Evolutionary conservation across 257 asterid species (phyloP), one percentile per base, ranked within the genome.

Genomic region (Ocimum tenuiflorum): DNA sequence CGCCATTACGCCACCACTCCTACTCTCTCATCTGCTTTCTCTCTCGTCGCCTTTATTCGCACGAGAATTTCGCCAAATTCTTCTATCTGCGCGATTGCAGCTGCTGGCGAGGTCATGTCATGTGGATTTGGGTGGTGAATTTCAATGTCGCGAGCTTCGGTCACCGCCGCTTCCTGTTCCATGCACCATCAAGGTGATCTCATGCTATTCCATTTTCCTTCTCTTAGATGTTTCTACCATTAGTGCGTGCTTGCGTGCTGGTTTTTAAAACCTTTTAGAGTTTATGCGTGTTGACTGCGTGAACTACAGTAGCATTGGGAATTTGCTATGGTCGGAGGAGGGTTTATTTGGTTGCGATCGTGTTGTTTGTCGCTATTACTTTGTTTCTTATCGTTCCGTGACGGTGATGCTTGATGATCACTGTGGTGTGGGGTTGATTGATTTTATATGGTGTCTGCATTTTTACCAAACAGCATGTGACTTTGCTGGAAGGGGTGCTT

Each of bases 61-160:
- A 4, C 35, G 27, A 49, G 3, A 36, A 29, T 42, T n/a, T 51
- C 31, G 41, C 66, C 60, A 10, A 59, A 35, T 50, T 13, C 0
- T 3, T 41, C 3, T 8, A 8, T 27, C 12, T 18, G 0, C n/a
- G 42, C 69, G 75, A 77, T 81, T 78, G 82, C 49, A 45, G 29
- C 45, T 22, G 47, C 23, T 19, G 14, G 35, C 51, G 77, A 65
- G 64, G 64, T 36, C 73, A 65, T 54, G 76, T 58, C 73, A 71
- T 72, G 67, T 71, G 73, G 76, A 68, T 72, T 58, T 60, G 65
- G 65, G 52, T 68, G 75, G 66, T 75, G 75, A 70, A 51, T 81
- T 79, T 78, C 84, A 72, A 78, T 85, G 75, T 78, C 89, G 77
- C 65, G 81, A 59, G 71, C 75, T 51, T 74, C 92, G 60, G 82